phyloP scores from a whole-genome alignment of 805 yeast genomes.

The Grigorovia transvaalensis region DNA sequence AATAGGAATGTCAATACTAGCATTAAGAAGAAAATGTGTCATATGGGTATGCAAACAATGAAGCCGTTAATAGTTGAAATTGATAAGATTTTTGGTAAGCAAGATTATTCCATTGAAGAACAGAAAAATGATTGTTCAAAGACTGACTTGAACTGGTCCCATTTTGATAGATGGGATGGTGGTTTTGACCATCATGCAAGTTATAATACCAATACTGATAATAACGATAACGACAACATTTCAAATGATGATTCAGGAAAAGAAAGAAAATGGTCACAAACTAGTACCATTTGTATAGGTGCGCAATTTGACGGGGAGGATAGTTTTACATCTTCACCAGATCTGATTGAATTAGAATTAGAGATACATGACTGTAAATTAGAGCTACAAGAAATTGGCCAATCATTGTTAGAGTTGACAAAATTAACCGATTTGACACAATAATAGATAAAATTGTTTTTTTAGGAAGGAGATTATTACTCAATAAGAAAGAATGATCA shows the following conservation, averaged over 20 bases:
- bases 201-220: background rate
- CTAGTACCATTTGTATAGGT: background rate
- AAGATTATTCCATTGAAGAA: background rate
- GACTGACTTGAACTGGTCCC: background rate
- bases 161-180: background rate
- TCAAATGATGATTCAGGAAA: background rate
- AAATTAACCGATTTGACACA: background rate
- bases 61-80: slow-evolving; percentile 2
- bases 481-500: background rate
- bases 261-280: slow-evolving; percentile 4
- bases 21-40: background rate
- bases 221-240: background rate
- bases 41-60: slow-evolving; percentile 5
- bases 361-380: background rate
- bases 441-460: background rate
- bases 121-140: too few relatives aligned
- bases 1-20: background rate
- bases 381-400: background rate
- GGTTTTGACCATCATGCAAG: background rate
- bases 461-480: background rate
- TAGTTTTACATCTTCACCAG: background rate
- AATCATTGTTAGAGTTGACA: background rate
- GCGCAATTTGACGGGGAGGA: background rate
- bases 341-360: background rate
- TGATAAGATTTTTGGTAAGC: slow-evolving; percentile 2